Evolutionary conservation across 2,329 filamentous ascomycete species (phyloP), one percentile per base, ranked within the genome.

Genomic region (Fusarium anguioides): DNA sequence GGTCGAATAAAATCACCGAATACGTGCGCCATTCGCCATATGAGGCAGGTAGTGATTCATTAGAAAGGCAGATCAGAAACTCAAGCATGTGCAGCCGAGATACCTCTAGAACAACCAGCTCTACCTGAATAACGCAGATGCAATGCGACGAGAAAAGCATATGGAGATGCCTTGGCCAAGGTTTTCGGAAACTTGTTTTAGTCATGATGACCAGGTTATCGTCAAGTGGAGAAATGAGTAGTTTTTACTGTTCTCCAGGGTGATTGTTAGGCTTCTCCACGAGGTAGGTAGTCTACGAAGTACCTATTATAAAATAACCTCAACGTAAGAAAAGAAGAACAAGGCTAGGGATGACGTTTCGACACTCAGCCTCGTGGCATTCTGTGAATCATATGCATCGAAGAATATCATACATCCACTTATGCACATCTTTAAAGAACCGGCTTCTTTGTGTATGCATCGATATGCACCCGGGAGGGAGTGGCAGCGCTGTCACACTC

Each of bases 391-490:
- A 68, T 66, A 44, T 59, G 66, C 61, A 53, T 56, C 41, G 42
- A 66, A 69, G 26, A 49, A 47, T 51, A 58, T 61, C 47, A 51
- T 69, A 66, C 60, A 62, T 66, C 56, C 61, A 52, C 66, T 69
- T 64, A 69, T 66, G 66, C 61, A 69, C 57, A 69, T 58, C 51
- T 35, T 67, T 44, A 40, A 45, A 42, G 61, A 41, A 45, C 65
- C 42, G 52, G 50, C 52, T 49, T 52, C 41, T 55, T 65, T 68
- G 61, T 68, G 64, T 57, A 33, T 66, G 66, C 61, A 63, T 69
- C 35, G 47, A 55, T 64, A 68, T 68, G 69, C 58, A 70, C 63
- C 59, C 57, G 49, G 37, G 49, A 68, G 64, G 55, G 61, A 64
- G 41, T 45, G 58, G 26, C 61, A 60, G 55, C 59, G 60, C 68